Conservation (phyloP, 371 early-diverging fungal genomes). For the Syncephalastrum racemosum region DNA sequence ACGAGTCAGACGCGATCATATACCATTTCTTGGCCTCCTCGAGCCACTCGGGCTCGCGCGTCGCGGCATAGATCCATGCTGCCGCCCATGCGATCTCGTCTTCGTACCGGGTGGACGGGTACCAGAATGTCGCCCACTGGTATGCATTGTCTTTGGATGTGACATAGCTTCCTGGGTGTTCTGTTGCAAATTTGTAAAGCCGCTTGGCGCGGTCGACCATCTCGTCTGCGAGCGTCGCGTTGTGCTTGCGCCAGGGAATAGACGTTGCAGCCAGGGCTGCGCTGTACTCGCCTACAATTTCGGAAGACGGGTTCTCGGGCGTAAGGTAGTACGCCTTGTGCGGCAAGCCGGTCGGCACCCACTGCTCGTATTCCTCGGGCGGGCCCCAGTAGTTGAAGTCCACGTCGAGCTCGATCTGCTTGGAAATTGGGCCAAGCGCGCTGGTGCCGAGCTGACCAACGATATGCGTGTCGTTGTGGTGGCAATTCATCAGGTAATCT, state of each 20-base stretch:
- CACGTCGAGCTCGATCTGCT: conserved; percentile 46
- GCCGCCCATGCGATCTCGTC: conserved; percentile 57
- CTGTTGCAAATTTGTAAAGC: conserved; percentile 48
- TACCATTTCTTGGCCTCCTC: conserved; percentile 49
- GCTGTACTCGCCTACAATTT: conserved; percentile 55
- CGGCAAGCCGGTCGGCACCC: conserved; percentile 50
- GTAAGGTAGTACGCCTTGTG: conserved; percentile 51
- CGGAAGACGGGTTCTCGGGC: conserved; percentile 51
- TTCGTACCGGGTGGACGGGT: conserved; percentile 47
- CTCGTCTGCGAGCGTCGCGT: conserved; percentile 45
- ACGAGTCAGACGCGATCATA: conserved; percentile 22
- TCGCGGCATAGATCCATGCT: conserved; percentile 55
- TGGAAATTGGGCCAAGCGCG: conserved; percentile 46
- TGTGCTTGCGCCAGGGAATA: conserved; percentile 42
- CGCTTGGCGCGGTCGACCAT: conserved; percentile 46
- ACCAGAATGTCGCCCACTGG: conserved; percentile 57
- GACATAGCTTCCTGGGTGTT: conserved; percentile 50
- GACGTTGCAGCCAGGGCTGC: conserved; percentile 52
- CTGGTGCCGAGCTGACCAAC: conserved; percentile 56
- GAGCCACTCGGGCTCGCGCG: conserved; percentile 37
- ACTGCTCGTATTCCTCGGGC: conserved; percentile 58
- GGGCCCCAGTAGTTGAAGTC: conserved; percentile 64
- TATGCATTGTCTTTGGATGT: conserved; percentile 43
- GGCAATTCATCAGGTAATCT: conserved; percentile 54
- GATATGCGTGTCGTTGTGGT: conserved; percentile 51